These are phyloP conservation scores for Metschnikowia sp. DNA, from an alignment of 805 yeast species.

Conservation along the genomic window DNA sequence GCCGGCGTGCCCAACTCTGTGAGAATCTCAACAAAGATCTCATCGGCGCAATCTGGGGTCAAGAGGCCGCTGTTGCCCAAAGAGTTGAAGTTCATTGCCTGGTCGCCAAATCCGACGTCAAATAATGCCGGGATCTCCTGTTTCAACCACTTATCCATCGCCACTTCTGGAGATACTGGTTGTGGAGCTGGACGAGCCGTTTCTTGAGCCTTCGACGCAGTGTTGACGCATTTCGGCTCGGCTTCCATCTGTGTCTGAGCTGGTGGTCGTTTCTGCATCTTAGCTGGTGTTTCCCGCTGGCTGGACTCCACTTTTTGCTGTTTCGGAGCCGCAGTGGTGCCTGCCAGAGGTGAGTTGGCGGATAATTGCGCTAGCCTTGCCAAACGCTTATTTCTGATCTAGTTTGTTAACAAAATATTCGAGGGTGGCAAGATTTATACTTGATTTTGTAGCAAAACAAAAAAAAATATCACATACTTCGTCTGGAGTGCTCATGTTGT, in stretches of 20 bases:
- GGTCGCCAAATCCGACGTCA: conserved; percentile 20
- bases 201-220: not conserved
- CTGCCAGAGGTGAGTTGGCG: conserved; percentile 4
- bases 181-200: not conserved
- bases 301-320: conserved; percentile 3
- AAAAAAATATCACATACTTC: conserved; percentile 14
- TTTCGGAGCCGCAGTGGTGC: conserved; percentile 1
- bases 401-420: conserved; percentile 1
- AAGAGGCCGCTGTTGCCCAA: conserved; percentile 23
- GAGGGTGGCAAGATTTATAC: too few species aligned
- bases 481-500: conserved; percentile 17
- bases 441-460: not conserved
- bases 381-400: conserved; percentile 51
- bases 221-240: not conserved
- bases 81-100: conserved; percentile 23
- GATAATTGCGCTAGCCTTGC: conserved; percentile 42
- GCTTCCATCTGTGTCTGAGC: not conserved
- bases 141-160: conserved; percentile 41
- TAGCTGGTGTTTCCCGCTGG: not conserved
- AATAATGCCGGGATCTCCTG: conserved; percentile 36
- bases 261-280: not conserved
- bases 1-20: conserved; percentile 50
- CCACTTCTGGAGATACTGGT: conserved; percentile 14
- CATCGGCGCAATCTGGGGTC: conserved; percentile 40
- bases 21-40: conserved; percentile 51